Evolutionary conservation across 169 alveolate genomes (phyloP).

Genomic region (Theileria orientalis): DNA sequence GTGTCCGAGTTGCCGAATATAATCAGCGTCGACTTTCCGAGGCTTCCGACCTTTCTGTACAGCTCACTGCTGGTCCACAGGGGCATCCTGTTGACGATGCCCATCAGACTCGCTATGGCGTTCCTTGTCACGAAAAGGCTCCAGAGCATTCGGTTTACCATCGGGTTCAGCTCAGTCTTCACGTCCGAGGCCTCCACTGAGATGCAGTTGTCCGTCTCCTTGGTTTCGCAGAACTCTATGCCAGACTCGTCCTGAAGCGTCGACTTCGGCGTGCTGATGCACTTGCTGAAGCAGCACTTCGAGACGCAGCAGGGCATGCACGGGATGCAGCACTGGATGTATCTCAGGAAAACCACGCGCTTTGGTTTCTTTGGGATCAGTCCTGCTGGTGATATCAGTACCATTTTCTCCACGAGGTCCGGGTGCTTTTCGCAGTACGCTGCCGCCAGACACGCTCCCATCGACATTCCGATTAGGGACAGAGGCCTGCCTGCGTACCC

Average conservation of each 20-base stretch:
- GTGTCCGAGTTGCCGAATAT: constrained; percentile 51
- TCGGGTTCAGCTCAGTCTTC: constrained; percentile 38
- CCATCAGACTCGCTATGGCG: constrained; percentile 65
- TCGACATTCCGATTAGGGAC: constrained; percentile 75
- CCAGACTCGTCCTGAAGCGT: neutral
- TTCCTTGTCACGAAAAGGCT: constrained; percentile 68
- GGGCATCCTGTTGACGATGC: constrained; percentile 70
- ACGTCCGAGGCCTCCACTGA: constrained; percentile 17
- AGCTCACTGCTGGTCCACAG: constrained; percentile 72
- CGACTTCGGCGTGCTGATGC: neutral
- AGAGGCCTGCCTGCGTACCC: constrained; percentile 55
- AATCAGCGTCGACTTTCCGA: constrained; percentile 54
- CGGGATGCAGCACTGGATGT: constrained; percentile 69
- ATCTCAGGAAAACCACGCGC: constrained; percentile 40
- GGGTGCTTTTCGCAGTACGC: constrained; percentile 71
- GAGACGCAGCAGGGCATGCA: constrained; percentile 32
- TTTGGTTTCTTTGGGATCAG: constrained; percentile 67
- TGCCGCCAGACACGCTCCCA: constrained; percentile 77
- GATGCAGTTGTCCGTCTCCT: neutral
- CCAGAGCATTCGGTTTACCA: constrained; percentile 71
- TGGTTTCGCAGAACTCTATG: neutral
- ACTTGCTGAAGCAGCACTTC: constrained; percentile 39
- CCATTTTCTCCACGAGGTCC: constrained; percentile 68
- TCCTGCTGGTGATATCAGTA: constrained; percentile 79
- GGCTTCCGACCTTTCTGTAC: constrained; percentile 66